Evolutionary conservation across 2,329 filamentous ascomycete genomes (phyloP).

Genomic region (Beauveria scarabaeidicola): DNA sequence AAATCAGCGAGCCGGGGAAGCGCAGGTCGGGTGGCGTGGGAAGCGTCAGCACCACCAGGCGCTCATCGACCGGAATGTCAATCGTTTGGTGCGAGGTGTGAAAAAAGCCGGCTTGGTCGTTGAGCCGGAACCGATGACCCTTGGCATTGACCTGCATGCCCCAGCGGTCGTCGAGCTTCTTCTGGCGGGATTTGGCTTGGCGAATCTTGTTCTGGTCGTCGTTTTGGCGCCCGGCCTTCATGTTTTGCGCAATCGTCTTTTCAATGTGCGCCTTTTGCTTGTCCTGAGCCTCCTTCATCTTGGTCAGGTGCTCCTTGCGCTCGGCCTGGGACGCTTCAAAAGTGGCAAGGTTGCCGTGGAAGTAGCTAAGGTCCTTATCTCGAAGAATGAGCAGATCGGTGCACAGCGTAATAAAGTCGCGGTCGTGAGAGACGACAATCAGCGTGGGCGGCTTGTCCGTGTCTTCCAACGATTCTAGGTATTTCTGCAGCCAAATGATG

Average conservation of each 20-base stretch:
- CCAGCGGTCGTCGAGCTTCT: constrained; percentile 75
- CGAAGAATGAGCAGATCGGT: constrained; percentile 71
- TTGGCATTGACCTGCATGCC: constrained; percentile 64
- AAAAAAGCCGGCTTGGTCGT: constrained; percentile 60
- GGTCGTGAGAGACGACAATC: constrained; percentile 75
- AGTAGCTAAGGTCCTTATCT: constrained; percentile 62
- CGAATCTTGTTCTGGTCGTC: constrained; percentile 79
- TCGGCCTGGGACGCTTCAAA: constrained; percentile 64
- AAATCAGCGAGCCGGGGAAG: constrained; percentile 67
- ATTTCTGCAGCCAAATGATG: constrained; percentile 75
- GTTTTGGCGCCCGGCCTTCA: constrained; percentile 65
- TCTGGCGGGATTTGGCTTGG: constrained; percentile 77
- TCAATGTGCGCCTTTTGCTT: constrained; percentile 74
- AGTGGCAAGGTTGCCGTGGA: constrained; percentile 63
- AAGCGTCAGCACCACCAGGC: constrained; percentile 47
- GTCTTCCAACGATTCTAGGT: constrained; percentile 52
- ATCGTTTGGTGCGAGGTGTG: constrained; percentile 54
- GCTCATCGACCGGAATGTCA: constrained; percentile 58
- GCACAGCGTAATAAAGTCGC: constrained; percentile 69
- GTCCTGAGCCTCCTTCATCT: constrained; percentile 76
- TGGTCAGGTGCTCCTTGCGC: constrained; percentile 57
- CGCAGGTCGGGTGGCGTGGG: constrained; percentile 60
- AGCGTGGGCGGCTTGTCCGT: constrained; percentile 52
- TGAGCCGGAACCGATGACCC: constrained; percentile 73
- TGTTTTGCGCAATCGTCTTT: constrained; percentile 64